Evolutionary conservation across 2,329 filamentous ascomycete species (phyloP), one percentile per base, ranked within the genome.

Genomic region (Chaetomiaceae sp.): DNA sequence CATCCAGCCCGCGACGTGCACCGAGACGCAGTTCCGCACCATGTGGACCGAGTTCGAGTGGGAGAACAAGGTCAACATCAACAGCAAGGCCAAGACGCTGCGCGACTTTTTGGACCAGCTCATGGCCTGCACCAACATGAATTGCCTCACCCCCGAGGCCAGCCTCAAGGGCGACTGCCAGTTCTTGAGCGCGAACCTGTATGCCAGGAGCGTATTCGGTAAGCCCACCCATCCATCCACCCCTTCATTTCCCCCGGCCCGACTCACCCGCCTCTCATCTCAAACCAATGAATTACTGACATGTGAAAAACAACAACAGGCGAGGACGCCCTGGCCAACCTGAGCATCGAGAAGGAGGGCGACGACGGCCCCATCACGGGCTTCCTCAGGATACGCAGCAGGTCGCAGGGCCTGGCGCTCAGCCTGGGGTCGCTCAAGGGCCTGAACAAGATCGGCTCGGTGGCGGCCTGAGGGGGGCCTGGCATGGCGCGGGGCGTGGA

Each of bases 31-130:
- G 65, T 99, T 99, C 84, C 83, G 93, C 54, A 95, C 89, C n/a
- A 99, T 99, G 93, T 99, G 93, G 93, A 99, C 93, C 33, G 93
- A 99, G 67, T 99, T 99, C 60, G 93, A 99, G 68, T 99, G 93
- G 93, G 93, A 99, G 77, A 99, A 99, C 75, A 99, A 99, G 81
- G 92, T 99, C 70, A 99, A 99, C 74, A 97, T 99, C 74, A 96
- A 96, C 73, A 95, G 89, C 58, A 97, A 96, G 77, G 89, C 89
- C 60, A 95, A 92, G 75, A 86, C 82, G 23, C 77, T 99, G 55
- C 83, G 92, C 44, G 89, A 95, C 17, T 99, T 99, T 81, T 74
- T 99, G 58, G 86, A 89, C 61, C 86, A 95, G 67, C 76, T 99
- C 54, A 97, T 97, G 93, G 89, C 90, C 55, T 92, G 87, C 68